Base-by-base conservation (phyloP, 148 eudicot species). In the Rhododendron kiyosumense region DNA sequence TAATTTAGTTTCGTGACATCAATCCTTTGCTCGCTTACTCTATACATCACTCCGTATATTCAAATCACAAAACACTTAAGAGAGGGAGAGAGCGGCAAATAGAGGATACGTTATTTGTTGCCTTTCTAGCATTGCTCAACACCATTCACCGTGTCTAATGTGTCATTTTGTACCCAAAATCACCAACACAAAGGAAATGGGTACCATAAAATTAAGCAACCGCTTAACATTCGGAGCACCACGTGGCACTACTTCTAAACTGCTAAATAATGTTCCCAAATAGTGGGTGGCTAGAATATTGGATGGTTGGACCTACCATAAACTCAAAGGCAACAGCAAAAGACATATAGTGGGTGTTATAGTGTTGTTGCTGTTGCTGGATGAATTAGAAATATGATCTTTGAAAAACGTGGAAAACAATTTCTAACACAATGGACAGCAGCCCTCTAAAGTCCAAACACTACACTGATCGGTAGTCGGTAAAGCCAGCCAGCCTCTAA, bases 351-450 rank as follows among this genome's bases (percentile, higher is more conserved):
- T n/a, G 52, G 81, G 49, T 22, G 26, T n/a, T 24, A n/a, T 45
- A 2, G 54, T 46, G 48, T 46, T 18, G 51, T 45, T 45, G 32
- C 52, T 79, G 57, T 45, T 45, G 81, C 4, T 41, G 81, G 54
- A 79, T 79, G 81, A n/a, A 46, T 13, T 79, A 41, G 18, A 24
- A 8, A 15, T 1, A 1, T 38, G 79, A 78, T 43, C 45, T 38
- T 78, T 43, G 28, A 79, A 79, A 41, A 79, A 79, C 81, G 81
- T 79, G 81, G 81, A 13, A 79, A 12, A 79, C 3, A 46, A 20
- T 46, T 46, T 46, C 52, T 9, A 78, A 41, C 52, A 10, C n/a
- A 41, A 45, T 9, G 5, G 81, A 36, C 57, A 46, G 81, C 81
- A 15, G 80, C 80, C 49, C 28, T 41, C 43, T 63, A 32, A 32